Evolutionary conservation across 805 yeast genomes (phyloP), one percentile per base, ranked within the genome.

Genomic region (Starmerella tilneyi): DNA sequence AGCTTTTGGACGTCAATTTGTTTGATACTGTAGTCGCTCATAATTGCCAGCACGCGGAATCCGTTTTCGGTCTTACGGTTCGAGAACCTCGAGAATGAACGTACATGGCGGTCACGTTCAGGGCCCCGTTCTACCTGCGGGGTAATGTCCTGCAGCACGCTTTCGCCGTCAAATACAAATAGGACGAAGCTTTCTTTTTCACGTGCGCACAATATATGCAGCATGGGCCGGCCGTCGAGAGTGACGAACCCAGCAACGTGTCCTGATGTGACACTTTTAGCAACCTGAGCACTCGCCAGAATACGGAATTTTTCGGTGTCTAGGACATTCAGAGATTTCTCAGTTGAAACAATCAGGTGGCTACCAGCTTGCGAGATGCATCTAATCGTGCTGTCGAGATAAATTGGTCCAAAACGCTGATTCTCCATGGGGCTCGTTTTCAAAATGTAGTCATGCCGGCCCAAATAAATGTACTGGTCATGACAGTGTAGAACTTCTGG

Each of bases 401-500:
- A 13, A 4, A 29, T 19, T 13, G 17, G 26, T 7, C 41, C 41
- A 9, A 12, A 16, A 3, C 43, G 35, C 13, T 31, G 5, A 7
- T 30, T 41, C 12, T 21, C 31, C 43, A 31, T 29, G 15, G 46
- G 46, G 9, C 20, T 9, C 11, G 31, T 24, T 27, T 15, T 30
- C 5, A 19, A 4, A 21, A 43, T 17, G 5, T 37, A 15, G 13
- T 37, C 36, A 4, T 28, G 22, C 4, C 43, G 16, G 3, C 33
- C 30, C 3, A 43, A 16, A 17, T 37, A 43, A 15, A 43, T 28
- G 8, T 31, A 13, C 19, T 23, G 26, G n/a, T 12, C 33, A 12
- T 20, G n/a, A 24, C 46, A 37, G 17, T 30, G 32, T 6, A 43
- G 22, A 6, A 37, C 28, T 19, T 37, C 42, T n/a, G 16, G 30